Evolutionary conservation across 2,329 filamentous ascomycete genomes (phyloP), one percentile per base, ranked within the genome.

Genomic region (Aureobasidium sp.): DNA sequence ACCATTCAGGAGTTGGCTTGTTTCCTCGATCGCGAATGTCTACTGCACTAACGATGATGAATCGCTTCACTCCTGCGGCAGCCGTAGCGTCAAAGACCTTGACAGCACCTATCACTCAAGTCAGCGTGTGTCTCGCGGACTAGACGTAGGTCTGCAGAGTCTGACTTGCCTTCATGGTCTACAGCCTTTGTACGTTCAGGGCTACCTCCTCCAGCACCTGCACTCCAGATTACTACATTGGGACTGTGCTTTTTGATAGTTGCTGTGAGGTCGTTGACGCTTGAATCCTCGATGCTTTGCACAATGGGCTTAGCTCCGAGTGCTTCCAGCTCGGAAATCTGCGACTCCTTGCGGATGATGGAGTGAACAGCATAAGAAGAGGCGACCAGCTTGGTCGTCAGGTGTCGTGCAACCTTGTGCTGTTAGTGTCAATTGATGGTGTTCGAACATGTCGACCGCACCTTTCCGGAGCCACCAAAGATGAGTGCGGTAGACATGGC

Each of bases 31-130:
- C 77, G 27, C 86, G 80, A 21, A 82, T 81, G 62, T 78, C 78
- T 10, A 83, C 71, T 65, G 86, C 86, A 0, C 85, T 87, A 57
- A 89, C 76, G 66, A 88, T 79, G 53, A 89, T 77, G 73, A 88
- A 88, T 63, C 83, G 82, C 3, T 75, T 82, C 64, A 88, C 76
- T 0, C 83, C 79, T 0, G 79, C 78, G 7, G 79, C 71, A 25
- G 82, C 79, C 0, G 84, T 79, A 5, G 85, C 84, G 53, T 80
- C 78, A 74, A 87, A 82, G 69, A 85, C 84, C 69, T 83, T 77
- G 47, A 81, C 80, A 9, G 85, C 85, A 3, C 85, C 86, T 45
- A 3, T 16, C 16, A 21, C 5, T 48, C 21, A 11, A 13, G 34
- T 48, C 14, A 47, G 41, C 42, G 39, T 59, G 16, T 1, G 21